These are phyloP conservation scores for Lophium mytilinum DNA, from an alignment of 495 filamentous ascomycete genomes.

Conservation along the genomic window DNA sequence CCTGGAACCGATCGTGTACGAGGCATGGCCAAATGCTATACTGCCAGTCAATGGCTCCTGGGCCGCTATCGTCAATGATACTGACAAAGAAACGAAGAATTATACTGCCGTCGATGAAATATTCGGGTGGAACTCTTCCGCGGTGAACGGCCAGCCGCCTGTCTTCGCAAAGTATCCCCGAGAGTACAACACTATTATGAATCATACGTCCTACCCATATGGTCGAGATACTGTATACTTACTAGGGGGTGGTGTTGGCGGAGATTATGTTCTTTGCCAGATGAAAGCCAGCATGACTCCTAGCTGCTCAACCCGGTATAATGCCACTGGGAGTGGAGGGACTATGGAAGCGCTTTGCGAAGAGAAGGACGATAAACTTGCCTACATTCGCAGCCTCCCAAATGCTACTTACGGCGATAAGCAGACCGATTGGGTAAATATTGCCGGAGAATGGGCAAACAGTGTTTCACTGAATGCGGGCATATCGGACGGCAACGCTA, in stretches of 20 bases:
- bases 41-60: conserved; percentile 29
- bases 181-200: conserved; percentile 58
- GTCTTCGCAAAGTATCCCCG: conserved; percentile 56
- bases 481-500: conserved; percentile 47
- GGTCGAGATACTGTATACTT: conserved; percentile 51
- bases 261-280: conserved; percentile 54
- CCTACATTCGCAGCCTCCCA: conserved; percentile 41
- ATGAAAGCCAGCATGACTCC: conserved; percentile 50
- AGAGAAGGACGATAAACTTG: conserved; percentile 39
- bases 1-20: conserved; percentile 54
- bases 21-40: conserved; percentile 43
- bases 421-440: conserved; percentile 48
- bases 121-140: conserved; percentile 52
- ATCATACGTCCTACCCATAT: conserved; percentile 36
- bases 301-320: conserved; percentile 55
- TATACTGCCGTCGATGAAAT: conserved; percentile 58
- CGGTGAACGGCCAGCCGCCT: conserved; percentile 43
- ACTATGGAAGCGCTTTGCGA: conserved; percentile 51
- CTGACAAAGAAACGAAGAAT: conserved; percentile 38
- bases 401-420: conserved; percentile 31
- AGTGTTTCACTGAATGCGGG: conserved; percentile 54
- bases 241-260: conserved; percentile 42
- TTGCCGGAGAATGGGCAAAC: conserved; percentile 50
- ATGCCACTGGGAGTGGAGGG: conserved; percentile 48
- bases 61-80: conserved; percentile 7